These are phyloP conservation scores for Clonostachys byssicola DNA, from an alignment of 2,329 filamentous ascomycete species.

Conservation along the genomic window DNA sequence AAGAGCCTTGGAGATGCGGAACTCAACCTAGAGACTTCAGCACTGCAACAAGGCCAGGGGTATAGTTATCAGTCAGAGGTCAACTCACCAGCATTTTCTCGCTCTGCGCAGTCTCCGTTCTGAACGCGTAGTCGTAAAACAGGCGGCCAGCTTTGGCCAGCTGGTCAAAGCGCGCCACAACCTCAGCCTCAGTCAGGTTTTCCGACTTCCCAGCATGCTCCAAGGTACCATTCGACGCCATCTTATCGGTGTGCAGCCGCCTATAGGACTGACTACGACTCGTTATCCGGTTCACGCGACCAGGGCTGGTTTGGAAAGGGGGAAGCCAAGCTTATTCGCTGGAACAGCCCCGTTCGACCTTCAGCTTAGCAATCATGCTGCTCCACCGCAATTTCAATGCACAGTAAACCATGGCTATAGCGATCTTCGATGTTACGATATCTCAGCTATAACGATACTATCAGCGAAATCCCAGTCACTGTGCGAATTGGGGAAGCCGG, in stretches of 20 bases:
- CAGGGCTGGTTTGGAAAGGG: no score
- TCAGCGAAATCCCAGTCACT: no score
- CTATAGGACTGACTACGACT: background rate
- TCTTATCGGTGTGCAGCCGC: constrained; percentile 9
- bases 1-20: constrained; percentile 6
- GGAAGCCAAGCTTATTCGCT: no score
- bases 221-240: constrained; percentile 8
- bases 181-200: background rate
- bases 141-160: constrained; percentile 4
- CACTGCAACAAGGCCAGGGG: background rate
- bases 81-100: background rate
- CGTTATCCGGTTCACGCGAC: no score
- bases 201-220: no score
- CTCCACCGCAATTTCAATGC: no score
- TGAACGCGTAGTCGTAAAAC: constrained; percentile 6
- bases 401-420: no score
- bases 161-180: constrained; percentile 2
- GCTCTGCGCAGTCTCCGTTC: background rate
- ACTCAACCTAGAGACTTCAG: constrained; percentile 5
- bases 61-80: background rate
- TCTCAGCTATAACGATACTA: no score
- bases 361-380: no score
- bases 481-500: no score
- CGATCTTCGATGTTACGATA: no score
- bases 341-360: no score